Conservation (phyloP, 1,139 yeast genomes). For the Ogataea hybrid region DNA sequence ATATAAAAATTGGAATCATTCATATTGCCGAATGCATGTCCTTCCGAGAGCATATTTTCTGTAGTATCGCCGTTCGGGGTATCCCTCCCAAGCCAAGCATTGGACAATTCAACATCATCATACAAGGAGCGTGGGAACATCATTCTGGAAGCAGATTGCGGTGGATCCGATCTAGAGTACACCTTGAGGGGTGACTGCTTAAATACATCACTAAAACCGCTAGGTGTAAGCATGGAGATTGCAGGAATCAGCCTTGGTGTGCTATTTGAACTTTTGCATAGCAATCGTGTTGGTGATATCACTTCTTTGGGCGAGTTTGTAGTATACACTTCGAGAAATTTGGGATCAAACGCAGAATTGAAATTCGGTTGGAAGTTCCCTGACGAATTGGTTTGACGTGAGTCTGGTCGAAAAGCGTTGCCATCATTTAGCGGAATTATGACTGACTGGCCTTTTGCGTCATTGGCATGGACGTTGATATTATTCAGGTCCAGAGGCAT, state of each 20-base stretch:
- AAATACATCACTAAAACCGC: constrained; percentile 12
- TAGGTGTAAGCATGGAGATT: constrained; percentile 8
- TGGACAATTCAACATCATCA: constrained; percentile 18
- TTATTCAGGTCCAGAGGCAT: constrained; percentile 19
- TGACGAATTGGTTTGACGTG: constrained; percentile 7
- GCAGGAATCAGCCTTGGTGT: constrained; percentile 10
- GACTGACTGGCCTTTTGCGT: constrained; percentile 10
- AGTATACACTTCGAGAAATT: constrained; percentile 14
- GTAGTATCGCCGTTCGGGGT: constrained; percentile 15
- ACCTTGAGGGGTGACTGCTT: constrained; percentile 14
- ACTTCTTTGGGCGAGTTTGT: constrained; percentile 16
- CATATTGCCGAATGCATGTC: constrained; percentile 14
- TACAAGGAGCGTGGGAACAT: constrained; percentile 15
- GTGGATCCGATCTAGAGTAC: constrained; percentile 12
- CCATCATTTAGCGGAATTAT: constrained; percentile 14
- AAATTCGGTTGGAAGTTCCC: constrained; percentile 10
- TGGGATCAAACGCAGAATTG: constrained; percentile 14
- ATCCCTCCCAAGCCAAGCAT: constrained; percentile 12
- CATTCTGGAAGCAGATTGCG: constrained; percentile 11
- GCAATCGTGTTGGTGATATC: constrained; percentile 17
- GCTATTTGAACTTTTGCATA: constrained; percentile 11
- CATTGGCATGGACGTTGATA: constrained; percentile 14
- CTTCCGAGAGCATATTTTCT: constrained; percentile 13
- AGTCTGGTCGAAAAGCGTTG: constrained; percentile 10
- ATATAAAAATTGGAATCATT: constrained; percentile 17